A percentile compares a stretch with the other conserved stretches of the same genome.
These are phyloP conservation scores for Pleodorina starrii DNA, from an alignment of 139 green algal genomes.

Conservation along the genomic window DNA sequence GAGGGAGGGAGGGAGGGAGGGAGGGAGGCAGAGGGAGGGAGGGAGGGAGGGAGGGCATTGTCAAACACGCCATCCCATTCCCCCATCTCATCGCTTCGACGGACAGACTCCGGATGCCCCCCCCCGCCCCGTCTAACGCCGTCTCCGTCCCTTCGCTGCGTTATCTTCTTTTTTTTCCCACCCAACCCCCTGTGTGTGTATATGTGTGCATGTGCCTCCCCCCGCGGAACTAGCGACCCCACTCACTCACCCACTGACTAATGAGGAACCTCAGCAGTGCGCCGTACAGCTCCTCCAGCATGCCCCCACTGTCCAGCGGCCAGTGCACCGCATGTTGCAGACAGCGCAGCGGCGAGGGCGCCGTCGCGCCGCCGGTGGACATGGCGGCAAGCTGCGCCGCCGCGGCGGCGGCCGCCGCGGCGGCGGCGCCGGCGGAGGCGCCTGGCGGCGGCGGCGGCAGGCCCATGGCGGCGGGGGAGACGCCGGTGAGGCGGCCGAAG, in stretches of 20 bases:
- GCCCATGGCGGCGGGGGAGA: not conserved
- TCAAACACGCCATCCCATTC: not conserved
- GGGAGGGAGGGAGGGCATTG: no score
- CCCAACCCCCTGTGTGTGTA: no score
- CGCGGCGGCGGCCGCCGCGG: not conserved
- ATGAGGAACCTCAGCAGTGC: conserved; percentile 64
- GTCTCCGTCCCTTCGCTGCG: no score
- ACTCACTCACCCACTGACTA: not conserved
- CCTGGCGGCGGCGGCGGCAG: conserved; percentile 34
- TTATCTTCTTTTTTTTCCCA: no score
- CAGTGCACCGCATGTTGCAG: conserved; percentile 50
- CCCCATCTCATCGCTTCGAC: not conserved
- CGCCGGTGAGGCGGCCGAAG: conserved; percentile 1
- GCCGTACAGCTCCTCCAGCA: conserved; percentile 48
- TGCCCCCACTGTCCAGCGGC: conserved; percentile 47
- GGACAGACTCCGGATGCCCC: not conserved
- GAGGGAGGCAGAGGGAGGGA: not conserved
- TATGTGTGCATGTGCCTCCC: no score
- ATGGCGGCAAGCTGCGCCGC: not conserved
- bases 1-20: not conserved
- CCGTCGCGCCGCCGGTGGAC: conserved; percentile 21
- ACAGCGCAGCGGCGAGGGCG: conserved; percentile 4
- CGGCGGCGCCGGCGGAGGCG: not conserved
- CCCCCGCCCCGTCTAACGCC: not conserved
- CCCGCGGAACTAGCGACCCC: no score